phyloP scores from a whole-genome alignment of 306 rosid species.

The Lathyrus oleraceus region DNA sequence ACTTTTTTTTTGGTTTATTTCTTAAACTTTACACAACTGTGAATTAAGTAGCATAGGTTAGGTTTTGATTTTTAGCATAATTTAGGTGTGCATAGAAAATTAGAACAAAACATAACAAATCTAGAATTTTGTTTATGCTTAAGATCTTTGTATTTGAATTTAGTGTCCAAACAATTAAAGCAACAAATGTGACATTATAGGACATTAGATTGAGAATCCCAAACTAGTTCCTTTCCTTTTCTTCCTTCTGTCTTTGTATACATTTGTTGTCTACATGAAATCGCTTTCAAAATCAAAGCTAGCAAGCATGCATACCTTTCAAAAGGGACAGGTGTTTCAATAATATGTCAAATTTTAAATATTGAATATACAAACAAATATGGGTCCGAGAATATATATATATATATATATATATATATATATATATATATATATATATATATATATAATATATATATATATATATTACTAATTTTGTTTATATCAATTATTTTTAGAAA shows the following conservation, averaged over 20 bases:
- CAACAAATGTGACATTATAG: constrained; percentile 42
- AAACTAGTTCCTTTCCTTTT: constrained; percentile 46
- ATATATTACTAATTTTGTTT: not conserved
- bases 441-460: too few relatives aligned
- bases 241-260: constrained; percentile 44
- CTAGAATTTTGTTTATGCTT: constrained; percentile 31
- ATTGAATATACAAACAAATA: not conserved
- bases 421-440: too few relatives aligned
- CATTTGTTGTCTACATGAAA: constrained; percentile 46
- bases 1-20: constrained; percentile 33
- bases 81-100: constrained; percentile 21
- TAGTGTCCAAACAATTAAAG: not conserved
- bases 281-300: constrained; percentile 42
- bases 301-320: constrained; percentile 22
- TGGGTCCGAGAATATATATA: not conserved
- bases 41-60: constrained; percentile 13
- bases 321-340: constrained; percentile 3
- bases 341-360: not conserved
- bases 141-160: constrained; percentile 32
- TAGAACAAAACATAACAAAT: constrained; percentile 15
- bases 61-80: not conserved
- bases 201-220: constrained; percentile 45
- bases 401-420: too few relatives aligned
- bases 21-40: constrained; percentile 32
- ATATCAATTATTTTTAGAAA: not conserved